These are phyloP conservation scores for Zalaria obscura DNA, from an alignment of 2,329 filamentous ascomycete species.

Conservation along the genomic window DNA sequence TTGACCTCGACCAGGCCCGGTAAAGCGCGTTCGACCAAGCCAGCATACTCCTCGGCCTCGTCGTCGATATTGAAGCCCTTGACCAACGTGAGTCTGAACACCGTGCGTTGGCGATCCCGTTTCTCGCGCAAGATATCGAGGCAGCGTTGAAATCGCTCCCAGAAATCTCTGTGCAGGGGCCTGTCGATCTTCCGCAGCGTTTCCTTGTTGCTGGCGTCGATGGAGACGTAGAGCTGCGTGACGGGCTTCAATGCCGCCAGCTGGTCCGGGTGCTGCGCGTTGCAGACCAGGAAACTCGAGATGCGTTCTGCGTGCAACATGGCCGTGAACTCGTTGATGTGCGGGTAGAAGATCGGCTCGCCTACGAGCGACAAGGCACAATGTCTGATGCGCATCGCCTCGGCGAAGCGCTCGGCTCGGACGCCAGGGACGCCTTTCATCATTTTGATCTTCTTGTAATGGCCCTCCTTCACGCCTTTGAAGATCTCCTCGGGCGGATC, in stretches of 20 bases:
- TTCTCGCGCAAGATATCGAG: conserved; percentile 77
- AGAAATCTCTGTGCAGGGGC: conserved; percentile 89
- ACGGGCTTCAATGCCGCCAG: conserved; percentile 69
- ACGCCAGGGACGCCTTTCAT: conserved; percentile 88
- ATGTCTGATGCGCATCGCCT: conserved; percentile 86
- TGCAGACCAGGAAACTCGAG: conserved; percentile 90
- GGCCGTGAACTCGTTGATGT: conserved; percentile 82
- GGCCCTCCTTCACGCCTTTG: conserved; percentile 73
- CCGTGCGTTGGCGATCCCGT: conserved; percentile 75
- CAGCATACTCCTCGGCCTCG: conserved; percentile 79
- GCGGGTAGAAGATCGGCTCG: conserved; percentile 96
- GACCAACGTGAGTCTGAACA: conserved; percentile 87
- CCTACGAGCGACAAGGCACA: conserved; percentile 87
- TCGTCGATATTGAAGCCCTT: conserved; percentile 98
- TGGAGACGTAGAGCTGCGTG: conserved; percentile 91
- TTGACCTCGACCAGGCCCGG: conserved; percentile 94
- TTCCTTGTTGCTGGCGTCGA: conserved; percentile 85
- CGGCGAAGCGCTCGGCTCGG: conserved; percentile 76
- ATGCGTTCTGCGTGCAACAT: conserved; percentile 79
- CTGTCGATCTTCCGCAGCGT: conserved; percentile 79
- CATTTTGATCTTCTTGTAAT: conserved; percentile 98
- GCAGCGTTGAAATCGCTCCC: conserved; percentile 87
- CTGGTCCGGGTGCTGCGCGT: conserved; percentile 90
- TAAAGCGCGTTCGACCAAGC: conserved; percentile 70
- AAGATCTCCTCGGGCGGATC: conserved; percentile 86